Percentiles rank a stretch among this genome's conserved stretches.
phyloP scores from a whole-genome alignment of 129 eudicot genomes.

The Chrysanthemum lavandulifolium region DNA sequence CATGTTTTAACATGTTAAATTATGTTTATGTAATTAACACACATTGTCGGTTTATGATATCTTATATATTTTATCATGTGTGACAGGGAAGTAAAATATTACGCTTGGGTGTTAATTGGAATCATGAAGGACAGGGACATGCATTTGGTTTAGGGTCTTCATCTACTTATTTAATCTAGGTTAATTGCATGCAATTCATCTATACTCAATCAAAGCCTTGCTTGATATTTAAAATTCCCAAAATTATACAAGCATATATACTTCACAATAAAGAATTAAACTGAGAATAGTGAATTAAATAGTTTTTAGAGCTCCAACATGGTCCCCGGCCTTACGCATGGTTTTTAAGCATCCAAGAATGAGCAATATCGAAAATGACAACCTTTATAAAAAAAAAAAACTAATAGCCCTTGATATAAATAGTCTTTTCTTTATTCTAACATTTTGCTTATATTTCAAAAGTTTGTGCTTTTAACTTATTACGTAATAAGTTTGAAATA shows the following conservation, averaged over 20 bases:
- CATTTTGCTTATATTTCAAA: slow-evolving; percentile 3
- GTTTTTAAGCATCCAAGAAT: slow-evolving; percentile 36
- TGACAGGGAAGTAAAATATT: slow-evolving; percentile 11
- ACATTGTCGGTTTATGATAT: background rate
- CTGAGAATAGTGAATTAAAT: background rate
- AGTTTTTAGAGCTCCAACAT: slow-evolving; percentile 8
- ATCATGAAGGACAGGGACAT: slow-evolving; percentile 22
- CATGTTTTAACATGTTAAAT: background rate
- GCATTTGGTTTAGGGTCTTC: slow-evolving; percentile 21
- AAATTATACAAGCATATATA: slow-evolving; percentile 24
- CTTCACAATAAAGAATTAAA: background rate
- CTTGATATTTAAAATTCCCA: slow-evolving; percentile 5
- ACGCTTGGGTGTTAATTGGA: slow-evolving; percentile 34
- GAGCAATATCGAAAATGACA: slow-evolving; percentile 35
- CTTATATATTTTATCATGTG: background rate
- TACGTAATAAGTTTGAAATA: too few species aligned
- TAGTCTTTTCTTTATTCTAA: background rate
- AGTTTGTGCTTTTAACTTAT: background rate
- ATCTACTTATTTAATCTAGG: slow-evolving; percentile 25
- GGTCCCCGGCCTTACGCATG: slow-evolving; percentile 38
- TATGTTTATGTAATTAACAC: background rate
- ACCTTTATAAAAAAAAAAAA: background rate
- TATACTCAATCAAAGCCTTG: slow-evolving; percentile 9
- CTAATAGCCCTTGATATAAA: slow-evolving; percentile 17
- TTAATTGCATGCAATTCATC: slow-evolving; percentile 28